A percentile compares a stretch with the other conserved stretches of the same genome.
Evolutionary conservation across 495 filamentous ascomycete genomes (phyloP).

Genomic region (Chaetomium tenue): DNA sequence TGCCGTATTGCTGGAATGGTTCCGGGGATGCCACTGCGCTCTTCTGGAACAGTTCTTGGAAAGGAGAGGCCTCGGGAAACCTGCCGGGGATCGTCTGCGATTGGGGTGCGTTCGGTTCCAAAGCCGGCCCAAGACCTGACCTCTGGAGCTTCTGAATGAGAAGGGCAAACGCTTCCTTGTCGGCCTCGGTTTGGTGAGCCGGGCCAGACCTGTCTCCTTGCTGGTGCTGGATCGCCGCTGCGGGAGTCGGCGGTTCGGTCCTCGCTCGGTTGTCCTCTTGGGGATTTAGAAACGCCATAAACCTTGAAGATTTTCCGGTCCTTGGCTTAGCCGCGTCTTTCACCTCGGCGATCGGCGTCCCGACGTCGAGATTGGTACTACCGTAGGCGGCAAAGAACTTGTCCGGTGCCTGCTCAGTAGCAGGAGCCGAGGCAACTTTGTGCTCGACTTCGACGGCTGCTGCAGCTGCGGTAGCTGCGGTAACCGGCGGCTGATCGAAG

Average conservation of each 20-base stretch:
- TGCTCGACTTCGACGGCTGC: constrained; percentile 41
- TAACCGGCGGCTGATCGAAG: constrained; percentile 26
- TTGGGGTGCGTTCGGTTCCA: constrained; percentile 28
- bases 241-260: constrained; percentile 51
- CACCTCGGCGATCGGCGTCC: constrained; percentile 38
- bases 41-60: constrained; percentile 32
- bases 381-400: constrained; percentile 73
- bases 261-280: constrained; percentile 59
- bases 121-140: constrained; percentile 29
- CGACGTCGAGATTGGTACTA: constrained; percentile 46
- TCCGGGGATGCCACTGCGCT: constrained; percentile 42
- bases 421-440: constrained; percentile 55
- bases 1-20: constrained; percentile 45
- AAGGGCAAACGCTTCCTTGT: constrained; percentile 86
- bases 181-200: constrained; percentile 58
- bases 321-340: constrained; percentile 48
- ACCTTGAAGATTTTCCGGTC: constrained; percentile 67
- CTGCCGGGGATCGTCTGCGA: constrained; percentile 20
- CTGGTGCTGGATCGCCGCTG: constrained; percentile 29
- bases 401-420: constrained; percentile 66
- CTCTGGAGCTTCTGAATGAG: constrained; percentile 77
- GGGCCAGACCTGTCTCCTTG: background rate
- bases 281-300: constrained; percentile 76
- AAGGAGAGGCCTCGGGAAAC: constrained; percentile 37
- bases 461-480: constrained; percentile 29